Evolutionary conservation across 352 stramenopile species (phyloP).

Genomic region (Globisporangium recalcitrans): DNA sequence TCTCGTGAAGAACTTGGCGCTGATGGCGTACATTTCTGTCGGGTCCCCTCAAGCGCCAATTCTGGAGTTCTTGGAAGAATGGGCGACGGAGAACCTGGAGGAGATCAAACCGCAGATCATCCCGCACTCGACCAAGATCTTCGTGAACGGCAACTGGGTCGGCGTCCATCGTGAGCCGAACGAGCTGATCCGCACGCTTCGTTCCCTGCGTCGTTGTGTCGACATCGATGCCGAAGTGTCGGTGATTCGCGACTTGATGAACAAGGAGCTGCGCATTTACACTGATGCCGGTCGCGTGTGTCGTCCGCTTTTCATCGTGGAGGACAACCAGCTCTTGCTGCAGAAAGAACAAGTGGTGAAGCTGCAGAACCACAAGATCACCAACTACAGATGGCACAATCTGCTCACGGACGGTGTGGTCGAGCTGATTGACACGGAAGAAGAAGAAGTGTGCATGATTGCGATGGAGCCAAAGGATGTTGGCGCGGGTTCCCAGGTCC

Average conservation of each 20-base stretch:
- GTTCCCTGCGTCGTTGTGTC: conserved; percentile 92
- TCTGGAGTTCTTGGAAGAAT: conserved; percentile 98
- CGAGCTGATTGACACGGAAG: conserved; percentile 98
- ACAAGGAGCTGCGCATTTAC: conserved; percentile 98
- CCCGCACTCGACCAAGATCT: conserved; percentile 98
- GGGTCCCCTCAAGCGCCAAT: conserved; percentile 92
- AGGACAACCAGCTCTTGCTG: conserved; percentile 93
- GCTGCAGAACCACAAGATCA: conserved; percentile 89
- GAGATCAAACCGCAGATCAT: conserved; percentile 98
- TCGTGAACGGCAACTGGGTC: conserved; percentile 99
- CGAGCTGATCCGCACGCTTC: conserved; percentile 93
- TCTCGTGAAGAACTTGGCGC: conserved; percentile 97
- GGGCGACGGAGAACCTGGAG: conserved; percentile 96
- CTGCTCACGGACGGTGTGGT: conserved; percentile 93
- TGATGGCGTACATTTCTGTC: conserved; percentile 99
- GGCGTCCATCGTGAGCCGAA: conserved; percentile 98
- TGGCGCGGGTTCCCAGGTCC: conserved; percentile 88
- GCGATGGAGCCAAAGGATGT: conserved; percentile 97
- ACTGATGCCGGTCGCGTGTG: conserved; percentile 99
- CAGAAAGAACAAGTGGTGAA: conserved; percentile 97
- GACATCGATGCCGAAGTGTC: conserved; percentile 99
- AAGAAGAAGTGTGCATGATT: conserved; percentile 99
- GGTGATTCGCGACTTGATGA: conserved; percentile 97
- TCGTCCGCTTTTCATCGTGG: conserved; percentile 98
- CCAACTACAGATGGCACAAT: conserved; percentile 86